These are phyloP conservation scores for Geotrichum carabidarum DNA, from an alignment of 1,139 yeast genomes.

Conservation along the genomic window DNA sequence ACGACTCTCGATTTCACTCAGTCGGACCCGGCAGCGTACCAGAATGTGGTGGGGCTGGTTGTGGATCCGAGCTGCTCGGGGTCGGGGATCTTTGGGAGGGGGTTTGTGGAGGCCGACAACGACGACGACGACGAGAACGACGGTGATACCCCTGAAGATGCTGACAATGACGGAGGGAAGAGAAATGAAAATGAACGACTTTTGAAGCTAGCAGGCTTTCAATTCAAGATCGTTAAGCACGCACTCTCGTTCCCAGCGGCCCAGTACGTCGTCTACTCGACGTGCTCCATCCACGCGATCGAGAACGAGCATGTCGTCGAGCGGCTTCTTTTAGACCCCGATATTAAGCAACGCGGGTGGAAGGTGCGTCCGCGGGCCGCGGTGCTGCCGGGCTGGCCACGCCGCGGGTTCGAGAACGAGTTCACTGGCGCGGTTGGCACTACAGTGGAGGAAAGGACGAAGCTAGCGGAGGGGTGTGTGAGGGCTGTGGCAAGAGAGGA, in stretches of 20 bases:
- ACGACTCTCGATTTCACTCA: slow-evolving; percentile 80
- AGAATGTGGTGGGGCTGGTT: slow-evolving; percentile 68
- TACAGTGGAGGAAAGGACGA: slow-evolving; percentile 38
- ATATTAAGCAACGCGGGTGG: slow-evolving; percentile 68
- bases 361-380: slow-evolving; percentile 52
- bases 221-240: slow-evolving; percentile 78
- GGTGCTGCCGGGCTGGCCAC: slow-evolving; percentile 79
- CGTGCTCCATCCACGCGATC: slow-evolving; percentile 89
- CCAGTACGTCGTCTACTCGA: slow-evolving; percentile 78
- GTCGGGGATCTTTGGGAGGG: slow-evolving; percentile 91
- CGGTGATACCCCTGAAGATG: slow-evolving; percentile 10
- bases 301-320: slow-evolving; percentile 91
- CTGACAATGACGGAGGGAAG: slow-evolving; percentile 30
- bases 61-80: slow-evolving; percentile 99
- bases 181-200: slow-evolving; percentile 52
- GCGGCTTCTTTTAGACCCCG: slow-evolving; percentile 61
- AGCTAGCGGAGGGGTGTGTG: slow-evolving; percentile 79
- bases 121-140: slow-evolving; percentile 35
- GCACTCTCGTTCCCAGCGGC: slow-evolving; percentile 80
- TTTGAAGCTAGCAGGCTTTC: slow-evolving; percentile 74
- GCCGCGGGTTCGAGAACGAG: slow-evolving; percentile 73
- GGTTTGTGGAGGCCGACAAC: slow-evolving; percentile 43
- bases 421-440: slow-evolving; percentile 39
- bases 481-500: slow-evolving; percentile 80
- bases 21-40: slow-evolving; percentile 54